phyloP scores from a whole-genome alignment of 306 rosid species.

The Lathyrus aphaca region DNA sequence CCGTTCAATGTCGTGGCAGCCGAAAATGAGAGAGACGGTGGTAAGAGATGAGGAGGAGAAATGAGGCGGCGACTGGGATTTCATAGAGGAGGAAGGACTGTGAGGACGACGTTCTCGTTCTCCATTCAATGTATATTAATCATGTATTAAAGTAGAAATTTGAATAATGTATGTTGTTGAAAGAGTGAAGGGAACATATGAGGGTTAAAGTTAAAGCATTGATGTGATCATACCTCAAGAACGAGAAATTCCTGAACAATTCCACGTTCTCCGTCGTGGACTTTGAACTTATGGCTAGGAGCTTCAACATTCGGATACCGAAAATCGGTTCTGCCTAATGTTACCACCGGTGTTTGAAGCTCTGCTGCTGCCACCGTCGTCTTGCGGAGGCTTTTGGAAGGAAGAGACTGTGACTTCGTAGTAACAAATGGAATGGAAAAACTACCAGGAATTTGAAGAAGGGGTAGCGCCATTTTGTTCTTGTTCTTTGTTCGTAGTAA shows the following conservation, averaged over 20 bases:
- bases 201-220: background rate
- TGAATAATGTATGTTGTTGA: background rate
- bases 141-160: conserved; percentile 52
- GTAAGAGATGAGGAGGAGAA: too few species aligned
- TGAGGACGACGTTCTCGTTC: too few species aligned
- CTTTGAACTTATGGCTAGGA: conserved; percentile 81
- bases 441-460: conserved; percentile 52
- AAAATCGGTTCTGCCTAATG: conserved; percentile 37
- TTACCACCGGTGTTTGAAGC: conserved; percentile 56
- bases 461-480: conserved; percentile 58
- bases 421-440: conserved; percentile 41
- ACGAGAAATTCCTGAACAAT: conserved; percentile 84
- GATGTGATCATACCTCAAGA: conserved; percentile 63
- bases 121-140: conserved; percentile 85
- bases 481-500: background rate
- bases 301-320: conserved; percentile 41
- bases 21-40: too few species aligned
- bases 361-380: conserved; percentile 52
- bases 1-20: too few species aligned
- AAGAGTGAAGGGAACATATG: background rate
- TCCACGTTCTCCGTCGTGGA: conserved; percentile 80
- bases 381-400: conserved; percentile 50
- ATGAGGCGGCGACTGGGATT: too few species aligned
- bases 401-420: conserved; percentile 26
- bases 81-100: too few species aligned